Conservation (phyloP, 495 filamentous ascomycete genomes). For the Penicillium tannophilum region DNA sequence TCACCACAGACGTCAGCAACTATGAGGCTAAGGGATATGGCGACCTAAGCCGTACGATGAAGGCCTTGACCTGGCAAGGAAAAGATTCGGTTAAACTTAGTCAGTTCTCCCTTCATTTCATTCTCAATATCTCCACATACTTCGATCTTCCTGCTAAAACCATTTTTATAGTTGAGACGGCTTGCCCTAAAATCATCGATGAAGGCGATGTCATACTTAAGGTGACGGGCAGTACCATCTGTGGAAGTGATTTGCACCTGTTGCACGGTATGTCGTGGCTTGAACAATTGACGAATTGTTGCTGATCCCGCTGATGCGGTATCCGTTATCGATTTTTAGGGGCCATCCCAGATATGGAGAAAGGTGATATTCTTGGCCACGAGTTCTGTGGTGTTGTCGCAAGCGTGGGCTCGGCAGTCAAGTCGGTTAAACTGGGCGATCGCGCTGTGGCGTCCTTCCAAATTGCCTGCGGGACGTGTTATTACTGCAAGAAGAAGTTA, state of each 20-base stretch:
- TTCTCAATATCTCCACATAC: not conserved
- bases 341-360: slow-evolving; percentile 67
- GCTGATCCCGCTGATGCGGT: not conserved
- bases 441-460: slow-evolving; percentile 85
- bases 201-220: slow-evolving; percentile 78
- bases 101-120: slow-evolving; percentile 8
- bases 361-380: slow-evolving; percentile 88
- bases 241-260: slow-evolving; percentile 84
- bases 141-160: not conserved
- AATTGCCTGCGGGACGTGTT: slow-evolving; percentile 71
- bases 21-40: slow-evolving; percentile 27
- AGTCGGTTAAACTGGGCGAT: slow-evolving; percentile 65
- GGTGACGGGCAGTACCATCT: slow-evolving; percentile 83
- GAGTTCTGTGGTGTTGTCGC: slow-evolving; percentile 87
- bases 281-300: not conserved
- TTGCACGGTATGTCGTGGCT: slow-evolving; percentile 56
- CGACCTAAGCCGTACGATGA: slow-evolving; percentile 12
- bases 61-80: slow-evolving; percentile 38
- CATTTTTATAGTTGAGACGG: slow-evolving; percentile 51
- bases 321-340: slow-evolving; percentile 29
- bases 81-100: slow-evolving; percentile 42
- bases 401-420: slow-evolving; percentile 62
- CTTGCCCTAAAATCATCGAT: slow-evolving; percentile 72
- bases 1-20: slow-evolving; percentile 35
- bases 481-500: slow-evolving; percentile 74